These are phyloP conservation scores for Mycena venus DNA, from an alignment of 768 basidiomycete species.

Conservation along the genomic window DNA sequence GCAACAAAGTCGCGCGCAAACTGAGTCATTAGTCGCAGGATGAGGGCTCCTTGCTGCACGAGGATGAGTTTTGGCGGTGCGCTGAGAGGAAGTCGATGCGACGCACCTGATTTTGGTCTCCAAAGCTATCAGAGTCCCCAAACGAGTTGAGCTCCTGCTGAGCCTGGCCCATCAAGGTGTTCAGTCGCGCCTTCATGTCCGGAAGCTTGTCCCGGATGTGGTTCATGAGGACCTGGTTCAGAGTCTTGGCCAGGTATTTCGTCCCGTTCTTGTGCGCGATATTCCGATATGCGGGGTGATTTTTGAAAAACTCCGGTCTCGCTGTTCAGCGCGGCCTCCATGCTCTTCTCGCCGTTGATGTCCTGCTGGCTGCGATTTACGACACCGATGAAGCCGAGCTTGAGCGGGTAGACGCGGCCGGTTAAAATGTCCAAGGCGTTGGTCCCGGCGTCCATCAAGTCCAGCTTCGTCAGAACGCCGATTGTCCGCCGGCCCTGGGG, in stretches of 20 bases:
- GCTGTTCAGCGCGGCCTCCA: constrained; percentile 86
- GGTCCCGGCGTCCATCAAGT: constrained; percentile 99
- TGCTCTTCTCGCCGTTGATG: constrained; percentile 88
- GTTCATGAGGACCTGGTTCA: constrained; percentile 96
- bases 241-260: constrained; percentile 90
- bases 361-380: constrained; percentile 99
- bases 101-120: constrained; percentile 86
- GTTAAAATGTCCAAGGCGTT: constrained; percentile 97
- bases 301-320: constrained; percentile 94
- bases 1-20: constrained; percentile 97
- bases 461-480: constrained; percentile 96
- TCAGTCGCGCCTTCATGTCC: constrained; percentile 98
- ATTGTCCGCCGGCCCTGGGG: constrained; percentile 97
- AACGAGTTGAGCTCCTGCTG: constrained; percentile 98
- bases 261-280: constrained; percentile 99
- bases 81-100: constrained; percentile 17
- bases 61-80: constrained; percentile 21
- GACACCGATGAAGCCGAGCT: constrained; percentile 97
- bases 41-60: constrained; percentile 83
- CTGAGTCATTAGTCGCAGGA: constrained; percentile 97
- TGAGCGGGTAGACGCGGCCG: constrained; percentile 97
- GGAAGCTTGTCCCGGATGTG: constrained; percentile 99
- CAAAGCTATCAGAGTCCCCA: constrained; percentile 92
- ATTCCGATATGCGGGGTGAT: constrained; percentile 92
- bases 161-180: constrained; percentile 98